phyloP scores from a whole-genome alignment of 768 basidiomycete species.

The Termitomyces sp. region DNA sequence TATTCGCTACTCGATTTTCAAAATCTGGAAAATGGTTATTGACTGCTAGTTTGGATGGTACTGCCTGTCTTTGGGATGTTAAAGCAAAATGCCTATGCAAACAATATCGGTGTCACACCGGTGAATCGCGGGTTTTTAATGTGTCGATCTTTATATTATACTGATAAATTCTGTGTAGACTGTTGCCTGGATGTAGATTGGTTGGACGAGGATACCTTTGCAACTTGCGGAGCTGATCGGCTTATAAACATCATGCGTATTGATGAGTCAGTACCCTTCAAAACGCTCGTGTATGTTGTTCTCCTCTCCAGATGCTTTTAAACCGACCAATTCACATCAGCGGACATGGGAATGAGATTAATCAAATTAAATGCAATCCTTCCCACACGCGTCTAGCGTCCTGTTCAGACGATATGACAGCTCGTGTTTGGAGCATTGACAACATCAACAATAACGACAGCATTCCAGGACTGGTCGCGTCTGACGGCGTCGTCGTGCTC shows the following conservation, averaged over 20 bases:
- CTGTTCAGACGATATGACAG: conserved; percentile 77
- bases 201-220: conserved; percentile 66
- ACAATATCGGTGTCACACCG: conserved; percentile 62
- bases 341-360: conserved; percentile 74
- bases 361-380: conserved; percentile 67
- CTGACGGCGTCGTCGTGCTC: conserved; percentile 38
- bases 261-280: conserved; percentile 46
- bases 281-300: conserved; percentile 52
- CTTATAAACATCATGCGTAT: conserved; percentile 57
- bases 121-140: conserved; percentile 29
- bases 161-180: conserved; percentile 31
- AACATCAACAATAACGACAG: conserved; percentile 29
- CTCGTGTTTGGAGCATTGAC: conserved; percentile 68
- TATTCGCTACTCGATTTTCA: conserved; percentile 77
- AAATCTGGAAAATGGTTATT: conserved; percentile 65
- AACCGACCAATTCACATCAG: conserved; percentile 28
- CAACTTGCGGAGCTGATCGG: conserved; percentile 68
- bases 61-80: conserved; percentile 76
- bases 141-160: neutral
- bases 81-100: conserved; percentile 50
- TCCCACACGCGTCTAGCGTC: conserved; percentile 66
- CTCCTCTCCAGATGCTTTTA: neutral
- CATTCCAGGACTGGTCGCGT: conserved; percentile 35
- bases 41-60: conserved; percentile 74
- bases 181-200: conserved; percentile 82